A percentile compares a stretch with the other conserved stretches of the same genome.
Conservation (phyloP, 352 stramenopile species). For the Phytophthora cryptogea region DNA sequence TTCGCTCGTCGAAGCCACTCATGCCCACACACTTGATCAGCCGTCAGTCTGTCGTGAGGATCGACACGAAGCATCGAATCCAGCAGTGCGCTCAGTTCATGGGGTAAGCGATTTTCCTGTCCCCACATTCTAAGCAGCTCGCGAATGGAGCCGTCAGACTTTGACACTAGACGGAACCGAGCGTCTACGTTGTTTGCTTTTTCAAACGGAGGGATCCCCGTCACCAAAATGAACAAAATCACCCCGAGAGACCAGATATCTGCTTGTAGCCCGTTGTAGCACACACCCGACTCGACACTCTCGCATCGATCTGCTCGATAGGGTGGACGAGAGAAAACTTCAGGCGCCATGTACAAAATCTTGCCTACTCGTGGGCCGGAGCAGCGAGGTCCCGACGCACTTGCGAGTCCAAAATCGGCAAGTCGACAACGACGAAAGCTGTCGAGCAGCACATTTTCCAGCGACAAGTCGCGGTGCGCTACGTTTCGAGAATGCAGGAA, state of each 20-base stretch:
- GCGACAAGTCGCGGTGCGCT: slow-evolving; percentile 66
- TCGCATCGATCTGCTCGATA: slow-evolving; percentile 4
- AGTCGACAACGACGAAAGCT: slow-evolving; percentile 44
- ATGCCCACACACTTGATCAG: slow-evolving; percentile 43
- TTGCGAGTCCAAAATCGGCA: slow-evolving; percentile 63
- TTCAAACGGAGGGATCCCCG: slow-evolving; percentile 56
- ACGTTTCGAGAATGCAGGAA: slow-evolving; percentile 60
- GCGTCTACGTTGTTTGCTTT: slow-evolving; percentile 46
- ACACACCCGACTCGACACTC: slow-evolving; percentile 15
- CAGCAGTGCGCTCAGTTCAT: slow-evolving; percentile 43
- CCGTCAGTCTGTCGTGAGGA: slow-evolving; percentile 33
- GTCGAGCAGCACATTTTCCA: slow-evolving; percentile 73
- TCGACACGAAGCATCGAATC: slow-evolving; percentile 44
- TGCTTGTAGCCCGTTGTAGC: slow-evolving; percentile 52
- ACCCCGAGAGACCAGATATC: slow-evolving; percentile 75
- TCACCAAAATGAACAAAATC: slow-evolving; percentile 66
- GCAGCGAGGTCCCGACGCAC: slow-evolving; percentile 39
- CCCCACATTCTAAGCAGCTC: slow-evolving; percentile 46
- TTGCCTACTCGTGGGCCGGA: slow-evolving; percentile 52
- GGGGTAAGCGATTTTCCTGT: slow-evolving; percentile 36
- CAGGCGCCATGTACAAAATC: slow-evolving; percentile 70
- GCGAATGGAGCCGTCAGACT: slow-evolving; percentile 34
- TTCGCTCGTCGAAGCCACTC: slow-evolving; percentile 40
- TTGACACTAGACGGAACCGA: slow-evolving; percentile 55
- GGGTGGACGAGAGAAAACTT: slow-evolving; percentile 40